phyloP scores from a whole-genome alignment of 1,284 basidiomycete genomes.

The Cutaneotrichosporon cyanovorans region DNA sequence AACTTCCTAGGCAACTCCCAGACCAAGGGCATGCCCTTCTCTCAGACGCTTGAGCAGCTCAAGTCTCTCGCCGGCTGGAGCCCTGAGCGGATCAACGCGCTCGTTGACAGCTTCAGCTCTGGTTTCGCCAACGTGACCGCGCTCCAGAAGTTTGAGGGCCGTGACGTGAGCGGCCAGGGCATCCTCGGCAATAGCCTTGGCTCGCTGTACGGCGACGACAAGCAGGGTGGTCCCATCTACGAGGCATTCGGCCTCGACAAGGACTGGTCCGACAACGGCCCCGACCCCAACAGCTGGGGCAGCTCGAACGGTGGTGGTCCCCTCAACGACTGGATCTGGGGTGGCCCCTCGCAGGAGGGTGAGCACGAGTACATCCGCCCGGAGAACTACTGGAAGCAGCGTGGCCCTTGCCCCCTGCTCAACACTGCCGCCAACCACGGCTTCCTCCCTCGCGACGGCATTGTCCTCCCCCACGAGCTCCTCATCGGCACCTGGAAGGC shows the following conservation, averaged over 20 bases:
- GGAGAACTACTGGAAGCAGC: constrained; percentile 14
- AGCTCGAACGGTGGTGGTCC: no score
- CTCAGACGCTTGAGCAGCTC: not conserved
- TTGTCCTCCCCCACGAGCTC: constrained; percentile 30
- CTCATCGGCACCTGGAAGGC: constrained; percentile 20
- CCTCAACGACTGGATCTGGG: no score
- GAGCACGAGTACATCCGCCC: constrained; percentile 26
- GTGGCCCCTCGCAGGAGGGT: constrained; percentile 14
- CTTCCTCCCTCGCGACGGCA: constrained; percentile 28
- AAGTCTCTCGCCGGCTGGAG: not conserved
- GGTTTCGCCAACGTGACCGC: constrained; percentile 9
- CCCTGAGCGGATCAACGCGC: constrained; percentile 3
- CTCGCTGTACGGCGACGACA: not conserved
- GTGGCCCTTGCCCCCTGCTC: constrained; percentile 40
- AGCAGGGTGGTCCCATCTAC: not conserved
- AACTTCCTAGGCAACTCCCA: constrained; percentile 1
- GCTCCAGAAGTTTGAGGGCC: no score
- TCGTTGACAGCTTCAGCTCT: constrained; percentile 4
- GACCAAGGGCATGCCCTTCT: constrained; percentile 1
- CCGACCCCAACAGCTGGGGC: not conserved
- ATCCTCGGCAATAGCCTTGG: constrained; percentile 3
- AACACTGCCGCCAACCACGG: constrained; percentile 41
- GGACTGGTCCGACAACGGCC: not conserved
- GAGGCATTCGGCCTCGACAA: constrained; percentile 2
- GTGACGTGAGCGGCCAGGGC: not conserved